A percentile compares a stretch with the other conserved stretches of the same genome.
Evolutionary conservation across 768 basidiomycete genomes (phyloP).

Genomic region (Tricholoma saponaceum): DNA sequence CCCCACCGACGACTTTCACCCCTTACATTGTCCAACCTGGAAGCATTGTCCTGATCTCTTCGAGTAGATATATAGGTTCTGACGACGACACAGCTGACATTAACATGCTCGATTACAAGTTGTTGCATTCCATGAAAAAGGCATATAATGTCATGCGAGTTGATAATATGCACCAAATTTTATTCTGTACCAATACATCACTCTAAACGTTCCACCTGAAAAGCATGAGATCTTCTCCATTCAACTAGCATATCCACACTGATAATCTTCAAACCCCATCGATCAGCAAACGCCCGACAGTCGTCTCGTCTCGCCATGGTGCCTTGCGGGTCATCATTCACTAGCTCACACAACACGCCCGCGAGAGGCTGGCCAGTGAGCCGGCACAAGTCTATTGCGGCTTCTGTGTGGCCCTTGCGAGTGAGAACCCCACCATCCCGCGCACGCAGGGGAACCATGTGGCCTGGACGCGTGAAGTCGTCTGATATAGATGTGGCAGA

Average conservation of each 20-base stretch:
- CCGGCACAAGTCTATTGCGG: slow-evolving; percentile 80
- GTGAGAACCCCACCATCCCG: slow-evolving; percentile 78
- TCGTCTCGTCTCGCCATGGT: slow-evolving; percentile 95
- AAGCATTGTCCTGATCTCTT: no score
- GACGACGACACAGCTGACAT: no score
- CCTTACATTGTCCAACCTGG: no score
- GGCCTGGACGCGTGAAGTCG: slow-evolving; percentile 91
- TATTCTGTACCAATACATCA: neutral
- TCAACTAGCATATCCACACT: slow-evolving; percentile 82
- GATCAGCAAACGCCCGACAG: slow-evolving; percentile 85
- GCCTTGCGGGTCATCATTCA: slow-evolving; percentile 86
- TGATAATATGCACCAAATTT: neutral
- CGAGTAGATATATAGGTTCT: no score
- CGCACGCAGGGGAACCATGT: slow-evolving; percentile 91
- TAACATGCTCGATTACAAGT: neutral
- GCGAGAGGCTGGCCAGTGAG: slow-evolving; percentile 67
- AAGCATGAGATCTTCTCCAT: slow-evolving; percentile 34
- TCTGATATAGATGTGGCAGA: slow-evolving; percentile 45
- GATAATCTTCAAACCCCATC: slow-evolving; percentile 91
- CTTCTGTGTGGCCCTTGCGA: slow-evolving; percentile 94
- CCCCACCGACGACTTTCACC: no score
- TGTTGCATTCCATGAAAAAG: no score
- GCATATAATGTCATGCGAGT: neutral
- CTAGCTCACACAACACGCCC: slow-evolving; percentile 91
- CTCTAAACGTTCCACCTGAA: neutral